Evolutionary conservation across 2,329 filamentous ascomycete species (phyloP), one percentile per base, ranked within the genome.

Genomic region (Zasmidium angulare): DNA sequence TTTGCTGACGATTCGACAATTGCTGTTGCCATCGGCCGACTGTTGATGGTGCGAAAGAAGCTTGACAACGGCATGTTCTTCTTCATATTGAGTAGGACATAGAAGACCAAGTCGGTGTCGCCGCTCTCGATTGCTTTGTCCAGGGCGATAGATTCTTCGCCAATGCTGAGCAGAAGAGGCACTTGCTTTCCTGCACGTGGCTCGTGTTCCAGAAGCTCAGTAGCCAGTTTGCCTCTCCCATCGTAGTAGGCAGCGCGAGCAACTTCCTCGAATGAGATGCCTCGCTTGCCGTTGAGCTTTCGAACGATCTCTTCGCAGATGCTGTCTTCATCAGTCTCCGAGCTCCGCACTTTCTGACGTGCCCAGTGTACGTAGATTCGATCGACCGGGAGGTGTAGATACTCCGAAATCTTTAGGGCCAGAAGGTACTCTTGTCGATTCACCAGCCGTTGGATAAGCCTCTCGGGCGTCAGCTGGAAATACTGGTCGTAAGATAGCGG

Each of bases 331-430:
- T 96, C 89, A 63, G 92, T 92, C 0, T 86, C 84, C 0, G 93
- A 93, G 2, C 89, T 80, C 23, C 92, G 89, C 2, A 98, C 93
- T 74, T 98, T 99, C 71, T 95, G 89, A 19, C 89, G 93, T 1
- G 95, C 95, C 95, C 95, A 99, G 72, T 97, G 93, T 1, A 96
- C 91, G 69, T 97, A 96, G 60, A 99, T 96, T 55, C 87, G 86
- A 73, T 96, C 92, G 0, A 92, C 89, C 0, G 93, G 89, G 2
- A 99, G 82, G 60, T 88, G 89, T 1, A 99, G 81, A 72, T 96
- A 96, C 46, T 91, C 88, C 0, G 93, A 93, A 50, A 99, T 86
- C 50, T 91, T 89, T 20, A 99, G 84, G 0, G 95, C 93, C 2
- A 99, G 82, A 1, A 97, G 82, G 72, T 98, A 97, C 72, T 98